phyloP scores from a whole-genome alignment of 2,329 filamentous ascomycete species.

The Laburnicola sp. region DNA sequence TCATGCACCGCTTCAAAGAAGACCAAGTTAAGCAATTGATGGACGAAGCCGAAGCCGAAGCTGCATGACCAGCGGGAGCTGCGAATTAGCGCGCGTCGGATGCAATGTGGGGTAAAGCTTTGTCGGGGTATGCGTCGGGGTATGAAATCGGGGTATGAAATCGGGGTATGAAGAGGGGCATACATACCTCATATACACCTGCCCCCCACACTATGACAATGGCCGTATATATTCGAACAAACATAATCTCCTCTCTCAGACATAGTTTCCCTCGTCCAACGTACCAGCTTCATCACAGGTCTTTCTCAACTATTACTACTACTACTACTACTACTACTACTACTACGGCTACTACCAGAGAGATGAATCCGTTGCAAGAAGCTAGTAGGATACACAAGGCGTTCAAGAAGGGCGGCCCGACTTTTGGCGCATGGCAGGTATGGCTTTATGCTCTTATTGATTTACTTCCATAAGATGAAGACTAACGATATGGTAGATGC shows the following conservation, averaged over 20 bases:
- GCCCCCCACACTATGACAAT: constrained; percentile 18
- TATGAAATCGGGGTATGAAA: background rate
- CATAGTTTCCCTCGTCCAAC: background rate
- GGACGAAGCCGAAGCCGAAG: constrained; percentile 53
- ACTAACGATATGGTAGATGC: constrained; percentile 42
- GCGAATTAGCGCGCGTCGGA: constrained; percentile 15
- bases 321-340: constrained; percentile 15
- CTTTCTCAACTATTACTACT: background rate
- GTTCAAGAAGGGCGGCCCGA: constrained; percentile 53
- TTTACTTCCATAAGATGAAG: constrained; percentile 11
- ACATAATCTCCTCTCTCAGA: background rate
- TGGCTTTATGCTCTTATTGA: background rate
- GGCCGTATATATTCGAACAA: constrained; percentile 8
- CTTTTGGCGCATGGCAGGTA: constrained; percentile 63
- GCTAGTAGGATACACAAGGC: constrained; percentile 58
- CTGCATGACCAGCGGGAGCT: background rate
- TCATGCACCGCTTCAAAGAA: constrained; percentile 76
- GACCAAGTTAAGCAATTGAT: constrained; percentile 70
- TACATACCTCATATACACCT: background rate
- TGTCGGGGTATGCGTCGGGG: background rate
- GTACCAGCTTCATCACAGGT: background rate
- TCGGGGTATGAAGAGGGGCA: constrained; percentile 5
- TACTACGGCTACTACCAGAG: constrained; percentile 20
- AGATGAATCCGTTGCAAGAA: constrained; percentile 54
- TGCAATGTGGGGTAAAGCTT: constrained; percentile 22